These are phyloP conservation scores for Neopestalotiopsis sp. DNA, from an alignment of 2,329 filamentous ascomycete genomes.

Conservation along the genomic window DNA sequence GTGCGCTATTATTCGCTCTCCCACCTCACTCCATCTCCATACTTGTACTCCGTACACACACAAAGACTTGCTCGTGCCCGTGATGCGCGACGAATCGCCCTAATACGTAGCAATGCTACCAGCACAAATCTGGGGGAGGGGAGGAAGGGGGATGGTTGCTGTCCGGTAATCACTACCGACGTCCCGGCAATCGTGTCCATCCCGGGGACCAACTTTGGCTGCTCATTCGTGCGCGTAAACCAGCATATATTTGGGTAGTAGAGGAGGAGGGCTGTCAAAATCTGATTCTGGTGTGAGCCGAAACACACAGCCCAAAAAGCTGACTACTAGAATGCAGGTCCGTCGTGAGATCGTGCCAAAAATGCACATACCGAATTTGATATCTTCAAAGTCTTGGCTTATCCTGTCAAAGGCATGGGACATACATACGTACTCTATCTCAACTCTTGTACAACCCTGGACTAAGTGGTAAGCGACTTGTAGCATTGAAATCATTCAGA, in stretches of 20 bases:
- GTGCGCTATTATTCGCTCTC: background rate
- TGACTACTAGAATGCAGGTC: too few relatives aligned
- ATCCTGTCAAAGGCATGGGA: too few relatives aligned
- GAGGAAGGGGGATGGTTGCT: background rate
- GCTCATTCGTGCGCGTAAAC: constrained; percentile 11
- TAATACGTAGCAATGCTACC: too few relatives aligned
- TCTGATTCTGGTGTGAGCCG: too few relatives aligned
- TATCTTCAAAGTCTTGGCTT: too few relatives aligned
- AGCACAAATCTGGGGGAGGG: constrained; percentile 4
- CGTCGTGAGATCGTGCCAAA: too few relatives aligned
- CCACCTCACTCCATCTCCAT: background rate
- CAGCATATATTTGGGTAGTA: background rate
- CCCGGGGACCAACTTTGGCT: background rate
- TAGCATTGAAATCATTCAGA: too few relatives aligned
- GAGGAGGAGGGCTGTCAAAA: background rate
- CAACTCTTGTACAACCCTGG: too few relatives aligned
- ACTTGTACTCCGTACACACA: background rate
- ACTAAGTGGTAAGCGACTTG: too few relatives aligned
- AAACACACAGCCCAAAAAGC: too few relatives aligned
- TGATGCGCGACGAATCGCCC: background rate
- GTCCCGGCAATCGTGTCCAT: background rate
- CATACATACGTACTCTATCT: too few relatives aligned
- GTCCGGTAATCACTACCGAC: constrained; percentile 11
- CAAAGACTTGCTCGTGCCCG: background rate
- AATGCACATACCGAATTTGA: too few relatives aligned